Conservation (phyloP, 345 rosid species). For the Leavenworthia alabamica region DNA sequence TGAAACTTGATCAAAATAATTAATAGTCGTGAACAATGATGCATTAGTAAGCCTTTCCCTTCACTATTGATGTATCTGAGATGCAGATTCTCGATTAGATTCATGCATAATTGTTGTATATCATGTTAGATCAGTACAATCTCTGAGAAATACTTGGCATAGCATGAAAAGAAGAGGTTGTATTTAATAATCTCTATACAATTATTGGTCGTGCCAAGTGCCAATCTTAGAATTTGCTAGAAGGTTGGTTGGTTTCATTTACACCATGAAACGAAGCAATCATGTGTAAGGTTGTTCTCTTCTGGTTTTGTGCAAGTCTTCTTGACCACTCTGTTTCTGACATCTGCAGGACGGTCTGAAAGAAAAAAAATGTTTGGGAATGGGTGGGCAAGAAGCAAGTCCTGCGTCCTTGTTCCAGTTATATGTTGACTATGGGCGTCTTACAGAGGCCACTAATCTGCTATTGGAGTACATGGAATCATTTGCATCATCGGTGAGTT, state of each 20-base stretch:
- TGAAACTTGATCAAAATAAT: background rate
- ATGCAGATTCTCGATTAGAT: background rate
- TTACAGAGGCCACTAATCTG: conserved; percentile 74
- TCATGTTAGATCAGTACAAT: background rate
- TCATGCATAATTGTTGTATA: background rate
- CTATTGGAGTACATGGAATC: conserved; percentile 65
- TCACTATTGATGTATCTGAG: background rate
- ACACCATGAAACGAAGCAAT: background rate
- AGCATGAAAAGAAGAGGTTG: background rate
- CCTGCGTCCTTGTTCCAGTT: conserved; percentile 74
- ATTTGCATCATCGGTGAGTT: conserved; percentile 67
- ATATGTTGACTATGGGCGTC: conserved; percentile 67
- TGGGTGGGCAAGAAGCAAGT: conserved; percentile 73
- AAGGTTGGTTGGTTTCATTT: background rate
- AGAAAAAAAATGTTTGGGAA: conserved; percentile 59
- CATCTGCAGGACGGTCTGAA: conserved; percentile 50
- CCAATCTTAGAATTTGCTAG: background rate
- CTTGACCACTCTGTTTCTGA: conserved; percentile 3
- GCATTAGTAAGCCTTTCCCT: background rate
- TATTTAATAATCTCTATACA: background rate
- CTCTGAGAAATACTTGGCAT: background rate
- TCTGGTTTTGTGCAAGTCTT: conserved; percentile 3
- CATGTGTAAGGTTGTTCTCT: conserved; percentile 2
- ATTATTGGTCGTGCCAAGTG: background rate
- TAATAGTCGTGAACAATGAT: background rate